Evolutionary conservation across 2,329 filamentous ascomycete species (phyloP).

Genomic region (Pezicula neosporulosa): DNA sequence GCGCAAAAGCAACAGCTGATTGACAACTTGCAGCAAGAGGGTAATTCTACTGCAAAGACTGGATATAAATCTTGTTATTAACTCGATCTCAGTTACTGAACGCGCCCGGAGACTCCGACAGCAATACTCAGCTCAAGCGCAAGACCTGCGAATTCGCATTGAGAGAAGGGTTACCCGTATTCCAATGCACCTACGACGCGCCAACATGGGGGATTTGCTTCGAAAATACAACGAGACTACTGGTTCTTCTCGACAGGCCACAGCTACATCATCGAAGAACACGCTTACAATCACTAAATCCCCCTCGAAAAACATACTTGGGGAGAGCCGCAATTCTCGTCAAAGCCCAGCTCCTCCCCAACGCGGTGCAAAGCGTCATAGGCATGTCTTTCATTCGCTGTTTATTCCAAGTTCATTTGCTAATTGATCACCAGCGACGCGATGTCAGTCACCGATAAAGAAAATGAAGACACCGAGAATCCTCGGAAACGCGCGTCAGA

Average conservation of each 20-base stretch:
- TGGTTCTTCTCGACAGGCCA: background rate
- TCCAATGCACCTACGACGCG: slow-evolving; percentile 71
- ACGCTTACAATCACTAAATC: slow-evolving; percentile 1
- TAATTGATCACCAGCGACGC: slow-evolving; percentile 50
- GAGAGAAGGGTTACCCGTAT: slow-evolving; percentile 94
- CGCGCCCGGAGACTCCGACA: slow-evolving; percentile 82
- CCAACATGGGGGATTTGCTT: slow-evolving; percentile 75
- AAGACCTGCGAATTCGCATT: slow-evolving; percentile 79
- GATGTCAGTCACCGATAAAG: slow-evolving; percentile 67
- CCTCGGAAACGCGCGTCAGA: slow-evolving; percentile 62
- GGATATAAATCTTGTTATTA: background rate
- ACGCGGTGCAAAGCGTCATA: slow-evolving; percentile 44
- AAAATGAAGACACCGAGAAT: slow-evolving; percentile 65
- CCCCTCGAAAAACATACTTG: slow-evolving; percentile 20
- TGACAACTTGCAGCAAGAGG: slow-evolving; percentile 85
- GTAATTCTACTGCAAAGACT: slow-evolving; percentile 46
- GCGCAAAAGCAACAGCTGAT: slow-evolving; percentile 83
- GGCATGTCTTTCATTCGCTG: slow-evolving; percentile 36
- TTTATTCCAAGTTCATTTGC: slow-evolving; percentile 3
- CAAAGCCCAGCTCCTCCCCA: slow-evolving; percentile 22
- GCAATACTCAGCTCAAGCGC: slow-evolving; percentile 84
- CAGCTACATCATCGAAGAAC: background rate
- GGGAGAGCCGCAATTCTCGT: slow-evolving; percentile 18
- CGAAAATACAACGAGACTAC: slow-evolving; percentile 20
- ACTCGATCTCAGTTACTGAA: slow-evolving; percentile 68